Conservation (phyloP, 2,329 filamentous ascomycete species). For the Fusarium agapanthi region DNA sequence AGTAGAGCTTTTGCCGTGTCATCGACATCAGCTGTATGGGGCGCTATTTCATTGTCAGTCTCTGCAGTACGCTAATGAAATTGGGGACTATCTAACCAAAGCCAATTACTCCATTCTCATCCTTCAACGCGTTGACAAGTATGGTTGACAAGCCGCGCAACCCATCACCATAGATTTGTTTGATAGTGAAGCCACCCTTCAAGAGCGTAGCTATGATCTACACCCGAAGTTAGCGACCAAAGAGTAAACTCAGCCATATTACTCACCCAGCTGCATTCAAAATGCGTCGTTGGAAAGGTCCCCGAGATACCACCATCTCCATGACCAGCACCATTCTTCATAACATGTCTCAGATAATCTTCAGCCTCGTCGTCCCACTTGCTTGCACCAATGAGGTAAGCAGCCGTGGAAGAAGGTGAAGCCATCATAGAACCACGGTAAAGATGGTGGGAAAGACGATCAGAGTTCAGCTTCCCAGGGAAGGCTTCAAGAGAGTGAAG, state of each 20-base stretch:
- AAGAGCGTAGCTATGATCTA: not conserved
- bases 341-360: not conserved
- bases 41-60: not conserved
- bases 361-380: not conserved
- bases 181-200: not conserved
- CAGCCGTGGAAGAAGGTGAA: not conserved
- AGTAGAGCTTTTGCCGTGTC: not conserved
- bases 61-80: rapidly evolving
- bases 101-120: not conserved
- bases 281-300: not conserved
- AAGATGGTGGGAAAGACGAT: not conserved
- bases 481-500: not conserved
- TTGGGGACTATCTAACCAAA: not conserved
- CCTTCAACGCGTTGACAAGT: rapidly evolving
- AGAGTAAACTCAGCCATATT: rapidly evolving
- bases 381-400: not conserved
- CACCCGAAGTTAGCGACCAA: rapidly evolving
- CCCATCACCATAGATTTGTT: not conserved
- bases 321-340: not conserved
- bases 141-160: not conserved
- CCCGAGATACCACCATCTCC: not conserved
- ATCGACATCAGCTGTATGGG: not conserved
- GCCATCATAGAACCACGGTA: constrained; percentile 1
- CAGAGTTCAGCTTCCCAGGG: not conserved
- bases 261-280: constrained; percentile 2